Evolutionary conservation across 345 rosid genomes (phyloP).

Genomic region (Eucalyptus urophylla): DNA sequence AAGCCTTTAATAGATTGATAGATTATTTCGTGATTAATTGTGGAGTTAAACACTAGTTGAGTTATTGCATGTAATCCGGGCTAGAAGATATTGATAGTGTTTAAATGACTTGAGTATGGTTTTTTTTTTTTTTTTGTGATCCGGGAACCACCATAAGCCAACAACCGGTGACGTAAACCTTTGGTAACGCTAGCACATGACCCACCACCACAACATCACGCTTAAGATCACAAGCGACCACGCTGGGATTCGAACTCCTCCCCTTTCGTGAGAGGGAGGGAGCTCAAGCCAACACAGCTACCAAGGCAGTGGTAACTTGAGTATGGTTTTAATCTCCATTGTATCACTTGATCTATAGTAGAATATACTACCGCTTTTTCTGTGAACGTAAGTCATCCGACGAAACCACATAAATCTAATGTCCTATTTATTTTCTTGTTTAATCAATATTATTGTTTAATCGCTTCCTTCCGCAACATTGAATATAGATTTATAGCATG

Average conservation of each 20-base stretch:
- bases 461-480: background rate
- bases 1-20: background rate
- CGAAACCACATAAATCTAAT: background rate
- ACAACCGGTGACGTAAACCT: too few species aligned
- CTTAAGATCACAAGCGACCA: too few species aligned
- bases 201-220: too few species aligned
- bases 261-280: too few species aligned
- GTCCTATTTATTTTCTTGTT: too few species aligned
- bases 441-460: too few species aligned
- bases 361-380: background rate
- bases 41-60: background rate
- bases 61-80: background rate
- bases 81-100: background rate
- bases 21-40: background rate
- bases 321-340: background rate
- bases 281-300: too few species aligned
- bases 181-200: too few species aligned
- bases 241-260: too few species aligned
- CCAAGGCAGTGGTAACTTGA: too few species aligned
- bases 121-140: too few species aligned
- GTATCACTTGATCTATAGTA: background rate
- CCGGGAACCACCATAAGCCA: too few species aligned
- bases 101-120: background rate
- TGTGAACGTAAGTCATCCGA: accelerated
- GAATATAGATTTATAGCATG: background rate